Evolutionary conservation across 805 yeast genomes (phyloP), one percentile per base, ranked within the genome.

Genomic region (Blastobotrys attinorum): DNA sequence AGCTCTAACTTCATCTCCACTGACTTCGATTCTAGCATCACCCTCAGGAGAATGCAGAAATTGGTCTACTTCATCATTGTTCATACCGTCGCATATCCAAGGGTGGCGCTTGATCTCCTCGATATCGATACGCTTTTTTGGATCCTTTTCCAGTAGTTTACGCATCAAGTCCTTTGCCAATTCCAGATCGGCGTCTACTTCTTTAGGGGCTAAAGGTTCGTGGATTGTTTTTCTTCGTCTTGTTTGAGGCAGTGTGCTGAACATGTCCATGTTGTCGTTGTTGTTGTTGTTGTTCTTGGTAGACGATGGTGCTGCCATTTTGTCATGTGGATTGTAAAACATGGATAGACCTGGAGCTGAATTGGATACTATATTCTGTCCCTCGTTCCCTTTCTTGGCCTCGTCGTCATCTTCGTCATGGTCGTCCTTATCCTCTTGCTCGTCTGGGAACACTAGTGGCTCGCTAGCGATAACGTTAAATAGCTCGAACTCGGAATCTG

Each of bases 401-500:
- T 27, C 27, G 3, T 21, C 36, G 11, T 20, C 22, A 8, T 25
- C 29, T 25, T 25, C 29, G n/a, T n/a, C n/a, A n/a, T n/a, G n/a
- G n/a, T n/a, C n/a, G n/a, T n/a, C n/a, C n/a, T n/a, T n/a, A n/a
- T n/a, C n/a, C 18, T 41, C 16, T n/a, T n/a, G 42, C 25, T 64
- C 44, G 23, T 49, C 53, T 43, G 96, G 96, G 49, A 82, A 77
- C 40, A 63, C 64, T 22, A 85, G 60, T 1, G 69, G 69, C 31
- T 78, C 72, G 42, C 76, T 75, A 35, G 79, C 84, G 51, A 92
- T 92, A 10, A 79, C 87, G 45, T 82, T 81, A 62, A 90, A 89
- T 42, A 92, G 69, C 46, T 83, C 94, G 64, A 75, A 90, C 56
- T 88, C 96, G 25, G 85, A 79, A 39, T 79, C 88, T 0, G 89